Base-by-base conservation (phyloP, 139 green algal genomes). In the Chlorella sorokiniana region DNA sequence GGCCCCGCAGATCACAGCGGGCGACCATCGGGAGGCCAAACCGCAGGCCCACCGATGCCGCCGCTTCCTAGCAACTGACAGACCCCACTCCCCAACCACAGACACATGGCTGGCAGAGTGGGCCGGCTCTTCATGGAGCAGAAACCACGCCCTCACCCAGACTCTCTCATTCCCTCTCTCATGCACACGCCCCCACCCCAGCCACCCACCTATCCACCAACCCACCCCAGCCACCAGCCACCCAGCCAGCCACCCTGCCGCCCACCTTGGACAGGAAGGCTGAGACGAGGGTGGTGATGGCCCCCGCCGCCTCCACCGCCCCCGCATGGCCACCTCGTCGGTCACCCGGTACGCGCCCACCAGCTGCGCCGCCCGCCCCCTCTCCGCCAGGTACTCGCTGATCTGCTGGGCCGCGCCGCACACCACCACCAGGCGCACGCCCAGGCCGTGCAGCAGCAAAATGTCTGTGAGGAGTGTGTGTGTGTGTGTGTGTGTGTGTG, bases 361-460 rank as follows among this genome's bases (percentile, higher is more conserved):
- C 37, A 92, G 96, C 0, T 82, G 61, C 16, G 87, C 77, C 41
- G 72, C 69, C 82, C 85, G 69, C 20, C 87, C 86, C 4, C 80
- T 82, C 71, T 87, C 64, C 38, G 27, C 4, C 35, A 92, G 67
- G 25, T 78, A 62, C 18, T 31, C 27, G 18, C 73, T 5, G 27
- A 69, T 59, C 78, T 94, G 92, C 23, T 84, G 67, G 64, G 91
- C 86, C 2, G 86, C 86, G 0, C 96, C 96, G 8, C 95, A 79
- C 61, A 98, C 96, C 0, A 99, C 45, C 27, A 98, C 93, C 31
- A 99, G 74, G 10, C 85, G 85, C 35, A 96, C 89, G 14, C 96
- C 96, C 44, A 99, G 90, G 10, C 92, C 91, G 71, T 99, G 93
- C 27, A 99, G 86, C 54, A 98, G 84, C 18, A 92, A 83, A n/a